Conservation (phyloP, 2,329 filamentous ascomycete genomes). For the Colletotrichum horii region DNA sequence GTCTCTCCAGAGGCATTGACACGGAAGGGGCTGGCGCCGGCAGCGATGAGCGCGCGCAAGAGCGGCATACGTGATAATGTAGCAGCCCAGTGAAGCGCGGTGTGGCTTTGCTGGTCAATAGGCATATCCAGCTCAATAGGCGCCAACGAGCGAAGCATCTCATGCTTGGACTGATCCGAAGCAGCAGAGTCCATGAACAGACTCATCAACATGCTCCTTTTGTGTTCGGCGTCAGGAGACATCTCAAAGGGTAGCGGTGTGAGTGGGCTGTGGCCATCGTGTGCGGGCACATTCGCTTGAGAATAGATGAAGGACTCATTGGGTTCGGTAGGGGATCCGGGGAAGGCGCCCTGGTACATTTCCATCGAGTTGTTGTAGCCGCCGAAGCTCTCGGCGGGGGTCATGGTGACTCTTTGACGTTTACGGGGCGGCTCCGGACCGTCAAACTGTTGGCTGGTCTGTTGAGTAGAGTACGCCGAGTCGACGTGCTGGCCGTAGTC, state of each 20-base stretch:
- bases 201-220: slow-evolving; percentile 80
- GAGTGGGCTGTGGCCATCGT: slow-evolving; percentile 62
- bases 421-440: slow-evolving; percentile 82
- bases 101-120: slow-evolving; percentile 87
- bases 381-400: slow-evolving; percentile 62
- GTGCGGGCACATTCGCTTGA: slow-evolving; percentile 40
- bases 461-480: slow-evolving; percentile 71
- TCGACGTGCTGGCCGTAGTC: slow-evolving; percentile 79
- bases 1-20: slow-evolving; percentile 92
- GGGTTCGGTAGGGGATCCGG: slow-evolving; percentile 78
- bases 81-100: slow-evolving; percentile 94
- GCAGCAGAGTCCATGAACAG: slow-evolving; percentile 79
- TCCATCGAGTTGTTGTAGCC: slow-evolving; percentile 57
- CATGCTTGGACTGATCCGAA: slow-evolving; percentile 75
- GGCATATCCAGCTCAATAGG: slow-evolving; percentile 88
- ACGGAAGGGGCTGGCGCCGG: slow-evolving; percentile 85
- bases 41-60: slow-evolving; percentile 78
- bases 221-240: slow-evolving; percentile 74
- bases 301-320: slow-evolving; percentile 80
- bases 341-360: slow-evolving; percentile 54
- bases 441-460: slow-evolving; percentile 30
- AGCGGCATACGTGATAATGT: slow-evolving; percentile 87
- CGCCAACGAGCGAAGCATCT: slow-evolving; percentile 76
- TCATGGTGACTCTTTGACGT: slow-evolving; percentile 66
- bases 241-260: slow-evolving; percentile 67